phyloP scores from a whole-genome alignment of 441 rosid species.

The Gossypium gossypioides region DNA sequence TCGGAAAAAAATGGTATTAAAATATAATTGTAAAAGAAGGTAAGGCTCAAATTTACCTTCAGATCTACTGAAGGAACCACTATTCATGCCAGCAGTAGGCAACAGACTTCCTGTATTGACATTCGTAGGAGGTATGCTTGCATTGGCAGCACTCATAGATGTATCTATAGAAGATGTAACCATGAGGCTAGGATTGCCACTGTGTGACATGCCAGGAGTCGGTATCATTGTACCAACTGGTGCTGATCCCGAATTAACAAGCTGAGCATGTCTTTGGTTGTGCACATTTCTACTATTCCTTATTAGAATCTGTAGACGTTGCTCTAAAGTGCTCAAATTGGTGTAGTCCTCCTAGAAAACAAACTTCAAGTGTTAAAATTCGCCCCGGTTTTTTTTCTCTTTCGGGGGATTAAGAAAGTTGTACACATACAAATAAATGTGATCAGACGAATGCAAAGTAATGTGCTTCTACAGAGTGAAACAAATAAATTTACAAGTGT shows the following conservation, averaged over 20 bases:
- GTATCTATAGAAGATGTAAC: conserved; percentile 60
- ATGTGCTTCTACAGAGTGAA: neutral
- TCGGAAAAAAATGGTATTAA: neutral
- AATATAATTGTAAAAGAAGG: neutral
- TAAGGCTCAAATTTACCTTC: conserved; percentile 29
- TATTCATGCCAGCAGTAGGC: conserved; percentile 46
- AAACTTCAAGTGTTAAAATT: conserved; percentile 12
- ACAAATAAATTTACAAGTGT: neutral
- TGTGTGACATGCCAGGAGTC: conserved; percentile 86
- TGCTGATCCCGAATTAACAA: conserved; percentile 44
- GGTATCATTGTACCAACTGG: conserved; percentile 86
- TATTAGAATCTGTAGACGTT: conserved; percentile 48
- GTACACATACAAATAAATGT: neutral
- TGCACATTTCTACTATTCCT: conserved; percentile 40
- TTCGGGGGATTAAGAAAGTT: neutral
- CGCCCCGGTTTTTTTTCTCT: too few species aligned
- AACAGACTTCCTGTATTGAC: conserved; percentile 50
- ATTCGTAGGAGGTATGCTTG: conserved; percentile 39
- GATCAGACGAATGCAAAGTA: neutral
- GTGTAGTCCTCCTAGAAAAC: conserved; percentile 67
- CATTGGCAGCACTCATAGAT: conserved; percentile 43
- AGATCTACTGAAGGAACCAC: conserved; percentile 41
- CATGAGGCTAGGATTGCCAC: conserved; percentile 56
- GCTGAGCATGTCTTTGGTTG: conserved; percentile 47
- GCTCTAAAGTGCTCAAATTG: conserved; percentile 63